phyloP scores from a whole-genome alignment of 192 early-diverging fungal genomes.

The Gaertneriomyces semiglobifer region DNA sequence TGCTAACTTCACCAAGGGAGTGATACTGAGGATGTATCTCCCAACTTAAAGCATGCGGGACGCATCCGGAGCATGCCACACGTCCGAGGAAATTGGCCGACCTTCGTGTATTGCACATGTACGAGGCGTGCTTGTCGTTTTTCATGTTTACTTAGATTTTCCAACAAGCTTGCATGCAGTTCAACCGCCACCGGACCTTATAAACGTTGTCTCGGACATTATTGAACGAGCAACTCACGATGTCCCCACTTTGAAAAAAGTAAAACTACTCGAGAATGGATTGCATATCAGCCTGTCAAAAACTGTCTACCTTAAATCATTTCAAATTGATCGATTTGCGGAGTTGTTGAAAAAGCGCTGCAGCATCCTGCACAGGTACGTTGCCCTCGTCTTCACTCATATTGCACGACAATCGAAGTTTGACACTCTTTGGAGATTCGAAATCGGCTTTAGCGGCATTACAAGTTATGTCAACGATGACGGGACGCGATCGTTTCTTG shows the following conservation, averaged over 20 bases:
- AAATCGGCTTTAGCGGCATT: slow-evolving; percentile 33
- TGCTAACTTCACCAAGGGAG: no score
- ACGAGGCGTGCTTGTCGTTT: slow-evolving; percentile 5
- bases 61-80: slow-evolving; percentile 36
- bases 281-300: slow-evolving; percentile 47
- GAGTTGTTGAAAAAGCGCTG: slow-evolving; percentile 26
- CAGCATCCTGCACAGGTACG: background rate
- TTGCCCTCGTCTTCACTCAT: background rate
- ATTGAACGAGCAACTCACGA: background rate
- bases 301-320: slow-evolving; percentile 47
- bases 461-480: slow-evolving; percentile 44
- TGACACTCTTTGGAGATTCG: slow-evolving; percentile 26
- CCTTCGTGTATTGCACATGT: slow-evolving; percentile 43
- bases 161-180: slow-evolving; percentile 3
- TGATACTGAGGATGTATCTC: no score
- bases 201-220: background rate
- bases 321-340: slow-evolving; percentile 42
- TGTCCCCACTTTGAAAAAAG: background rate
- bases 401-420: background rate
- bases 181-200: background rate
- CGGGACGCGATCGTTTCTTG: slow-evolving; percentile 42
- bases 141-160: background rate
- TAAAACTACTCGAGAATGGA: slow-evolving; percentile 16
- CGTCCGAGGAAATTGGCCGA: slow-evolving; percentile 45
- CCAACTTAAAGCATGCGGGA: no score